These are phyloP conservation scores for Exophiala sp. DNA, from an alignment of 2,329 filamentous ascomycete genomes.

Conservation along the genomic window DNA sequence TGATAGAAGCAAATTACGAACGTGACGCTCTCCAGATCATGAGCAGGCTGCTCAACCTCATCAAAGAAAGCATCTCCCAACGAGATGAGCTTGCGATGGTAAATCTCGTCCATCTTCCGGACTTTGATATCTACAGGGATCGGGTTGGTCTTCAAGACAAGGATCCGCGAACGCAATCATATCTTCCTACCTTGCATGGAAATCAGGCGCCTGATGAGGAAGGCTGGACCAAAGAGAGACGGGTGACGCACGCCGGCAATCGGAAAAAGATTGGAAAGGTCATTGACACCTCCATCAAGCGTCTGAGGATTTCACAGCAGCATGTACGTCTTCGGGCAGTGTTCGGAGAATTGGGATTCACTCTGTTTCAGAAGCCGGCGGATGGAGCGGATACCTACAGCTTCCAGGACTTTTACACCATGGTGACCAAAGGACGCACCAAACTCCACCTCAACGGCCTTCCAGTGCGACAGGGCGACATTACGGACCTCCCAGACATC, in stretches of 20 bases:
- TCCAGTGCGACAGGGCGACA: slow-evolving; percentile 12
- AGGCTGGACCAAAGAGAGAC: slow-evolving; percentile 27
- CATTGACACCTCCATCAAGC: slow-evolving; percentile 33
- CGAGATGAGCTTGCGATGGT: slow-evolving; percentile 18
- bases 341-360: slow-evolving; percentile 41
- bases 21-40: slow-evolving; percentile 14
- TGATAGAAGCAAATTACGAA: slow-evolving; percentile 16
- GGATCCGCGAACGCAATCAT: slow-evolving; percentile 12
- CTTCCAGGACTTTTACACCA: slow-evolving; percentile 40
- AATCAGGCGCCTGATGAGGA: slow-evolving; percentile 18
- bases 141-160: slow-evolving; percentile 16
- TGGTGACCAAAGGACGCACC: slow-evolving; percentile 37
- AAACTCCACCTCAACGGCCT: slow-evolving; percentile 33
- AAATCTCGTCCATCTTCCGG: slow-evolving; percentile 22
- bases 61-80: slow-evolving; percentile 24
- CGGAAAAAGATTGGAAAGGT: slow-evolving; percentile 31
- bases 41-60: slow-evolving; percentile 21
- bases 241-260: slow-evolving; percentile 32
- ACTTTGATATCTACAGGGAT: slow-evolving; percentile 20
- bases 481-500: slow-evolving; percentile 33
- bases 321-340: slow-evolving; percentile 42
- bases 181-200: slow-evolving; percentile 28
- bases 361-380: slow-evolving; percentile 33
- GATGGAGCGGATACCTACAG: slow-evolving; percentile 30
- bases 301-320: slow-evolving; percentile 33